phyloP scores from a whole-genome alignment of 2,329 filamentous ascomycete genomes.

The Aspergillus sp. region DNA sequence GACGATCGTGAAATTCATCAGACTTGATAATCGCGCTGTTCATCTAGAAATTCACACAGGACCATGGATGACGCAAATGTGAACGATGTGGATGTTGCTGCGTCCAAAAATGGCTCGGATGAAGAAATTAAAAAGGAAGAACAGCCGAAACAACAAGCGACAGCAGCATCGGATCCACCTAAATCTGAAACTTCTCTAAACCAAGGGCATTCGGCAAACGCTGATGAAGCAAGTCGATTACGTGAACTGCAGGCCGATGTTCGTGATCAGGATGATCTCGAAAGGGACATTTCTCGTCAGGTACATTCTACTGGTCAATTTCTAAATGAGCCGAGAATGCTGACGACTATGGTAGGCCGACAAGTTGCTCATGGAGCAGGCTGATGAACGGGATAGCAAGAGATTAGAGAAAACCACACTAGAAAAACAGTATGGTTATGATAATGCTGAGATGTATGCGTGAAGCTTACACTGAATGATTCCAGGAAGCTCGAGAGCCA shows the following conservation, averaged over 20 bases:
- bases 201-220: slow-evolving; percentile 8
- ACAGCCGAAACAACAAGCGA: background rate
- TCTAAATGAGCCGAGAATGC: background rate
- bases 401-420: slow-evolving; percentile 59
- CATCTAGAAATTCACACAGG: background rate
- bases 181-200: background rate
- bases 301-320: slow-evolving; percentile 25
- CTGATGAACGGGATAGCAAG: slow-evolving; percentile 64
- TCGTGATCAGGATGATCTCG: slow-evolving; percentile 84
- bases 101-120: background rate
- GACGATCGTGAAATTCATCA: too few relatives aligned
- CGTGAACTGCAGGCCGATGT: slow-evolving; percentile 67
- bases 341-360: slow-evolving; percentile 50
- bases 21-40: too few relatives aligned
- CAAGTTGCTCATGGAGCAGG: slow-evolving; percentile 61
- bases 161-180: background rate
- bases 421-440: slow-evolving; percentile 48
- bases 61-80: background rate
- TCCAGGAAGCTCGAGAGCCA: slow-evolving; percentile 64
- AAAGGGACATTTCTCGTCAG: slow-evolving; percentile 76
- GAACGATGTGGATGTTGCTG: background rate
- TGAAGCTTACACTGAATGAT: slow-evolving; percentile 6
- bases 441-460: background rate
- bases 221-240: slow-evolving; percentile 63
- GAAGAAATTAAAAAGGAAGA: background rate